Evolutionary conservation across 139 green algal genomes (phyloP).

Genomic region (Pleodorina starrii): DNA sequence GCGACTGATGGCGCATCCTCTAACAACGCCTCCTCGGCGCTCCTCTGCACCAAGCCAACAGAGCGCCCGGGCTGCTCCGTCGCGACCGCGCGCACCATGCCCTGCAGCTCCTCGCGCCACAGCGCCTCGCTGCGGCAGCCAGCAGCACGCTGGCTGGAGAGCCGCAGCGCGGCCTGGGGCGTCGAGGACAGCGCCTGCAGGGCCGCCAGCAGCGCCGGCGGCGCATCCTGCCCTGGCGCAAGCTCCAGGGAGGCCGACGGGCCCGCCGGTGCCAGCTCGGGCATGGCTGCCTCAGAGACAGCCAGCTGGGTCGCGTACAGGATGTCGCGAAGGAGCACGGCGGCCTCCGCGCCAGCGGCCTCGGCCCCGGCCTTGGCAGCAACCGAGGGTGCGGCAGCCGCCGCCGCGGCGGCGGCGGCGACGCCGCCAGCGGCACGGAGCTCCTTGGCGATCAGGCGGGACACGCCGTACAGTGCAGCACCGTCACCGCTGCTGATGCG

Average conservation of each 20-base stretch:
- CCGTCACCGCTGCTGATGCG: background rate
- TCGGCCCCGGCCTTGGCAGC: background rate
- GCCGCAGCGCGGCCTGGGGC: background rate
- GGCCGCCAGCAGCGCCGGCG: background rate
- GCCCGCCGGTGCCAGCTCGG: background rate
- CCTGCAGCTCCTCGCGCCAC: no score
- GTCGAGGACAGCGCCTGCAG: background rate
- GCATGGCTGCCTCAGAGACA: background rate
- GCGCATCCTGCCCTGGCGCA: background rate
- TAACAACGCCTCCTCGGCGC: no score
- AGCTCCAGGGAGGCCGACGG: background rate
- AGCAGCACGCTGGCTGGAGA: background rate
- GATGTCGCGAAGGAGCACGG: background rate
- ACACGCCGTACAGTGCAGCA: background rate
- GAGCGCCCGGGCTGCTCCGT: no score
- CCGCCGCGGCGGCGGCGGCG: background rate
- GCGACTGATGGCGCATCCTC: no score
- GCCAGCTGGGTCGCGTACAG: conserved; percentile 18
- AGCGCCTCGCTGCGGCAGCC: no score
- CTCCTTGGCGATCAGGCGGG: conserved; percentile 34
- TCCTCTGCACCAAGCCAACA: no score
- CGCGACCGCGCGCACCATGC: no score
- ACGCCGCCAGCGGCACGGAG: background rate
- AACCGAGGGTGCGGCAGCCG: background rate
- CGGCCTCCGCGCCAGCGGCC: background rate